phyloP scores from a whole-genome alignment of 176 grass and related monocot genomes.

The Carex parvula region DNA sequence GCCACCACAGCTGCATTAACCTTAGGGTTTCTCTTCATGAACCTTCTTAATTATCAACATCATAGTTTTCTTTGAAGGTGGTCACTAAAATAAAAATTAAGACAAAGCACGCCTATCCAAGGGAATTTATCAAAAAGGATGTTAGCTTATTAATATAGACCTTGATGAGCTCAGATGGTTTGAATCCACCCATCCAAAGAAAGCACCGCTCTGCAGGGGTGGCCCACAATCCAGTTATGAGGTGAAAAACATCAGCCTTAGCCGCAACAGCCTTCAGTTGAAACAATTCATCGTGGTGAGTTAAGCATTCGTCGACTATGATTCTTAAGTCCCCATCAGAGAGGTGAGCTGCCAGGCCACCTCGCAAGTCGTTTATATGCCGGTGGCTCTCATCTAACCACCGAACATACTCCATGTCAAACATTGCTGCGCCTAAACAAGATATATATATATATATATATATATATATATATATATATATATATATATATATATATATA shows the following conservation, averaged over 20 bases:
- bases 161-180: constrained; percentile 82
- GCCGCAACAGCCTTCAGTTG: constrained; percentile 39
- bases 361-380: constrained; percentile 49
- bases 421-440: constrained; percentile 40
- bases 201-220: constrained; percentile 67
- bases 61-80: not conserved
- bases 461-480: no score
- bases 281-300: constrained; percentile 69
- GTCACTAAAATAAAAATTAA: not conserved
- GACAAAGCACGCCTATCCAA: not conserved
- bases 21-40: not conserved
- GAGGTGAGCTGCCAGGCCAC: constrained; percentile 43
- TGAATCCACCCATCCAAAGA: constrained; percentile 86
- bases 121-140: not conserved
- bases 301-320: constrained; percentile 50
- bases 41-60: not conserved
- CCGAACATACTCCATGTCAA: constrained; percentile 56
- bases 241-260: constrained; percentile 70
- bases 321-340: constrained; percentile 58
- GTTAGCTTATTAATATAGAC: constrained; percentile 19
- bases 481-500: not conserved
- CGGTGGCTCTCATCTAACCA: constrained; percentile 60
- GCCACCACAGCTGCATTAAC: not conserved
- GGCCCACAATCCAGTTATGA: constrained; percentile 72
- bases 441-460: not conserved